Evolutionary conservation across 495 filamentous ascomycete genomes (phyloP), one percentile per base, ranked within the genome.

Genomic region (Antarctomyces pellizariae): DNA sequence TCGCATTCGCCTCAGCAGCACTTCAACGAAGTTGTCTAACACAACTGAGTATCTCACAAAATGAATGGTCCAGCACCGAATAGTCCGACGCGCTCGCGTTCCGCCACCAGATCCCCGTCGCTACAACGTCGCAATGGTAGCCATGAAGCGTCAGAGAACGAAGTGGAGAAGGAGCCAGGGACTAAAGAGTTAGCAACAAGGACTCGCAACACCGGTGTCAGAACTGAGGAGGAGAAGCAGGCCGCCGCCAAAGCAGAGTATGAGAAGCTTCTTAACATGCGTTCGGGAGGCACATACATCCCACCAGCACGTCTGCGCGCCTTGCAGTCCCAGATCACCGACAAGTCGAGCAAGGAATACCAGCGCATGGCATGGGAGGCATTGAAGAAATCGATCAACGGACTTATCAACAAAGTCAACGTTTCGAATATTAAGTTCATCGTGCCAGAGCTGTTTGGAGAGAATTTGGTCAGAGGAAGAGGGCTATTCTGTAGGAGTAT

Each of bases 341-440:
- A 99, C 49, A 91, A 89, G 56, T 67, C 52, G 23, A 86, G 71
- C 48, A 89, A 91, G 49, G 89, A 99, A 48, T 99, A 91, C 47
- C 86, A 99, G 56, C 75, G 89, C 26, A 86, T 99, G 78, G 82
- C 84, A 2, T 95, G 89, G 89, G 89, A 95, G 46, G 84, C 86
- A 6, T 47, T 95, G 43, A 99, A 99, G 54, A 99, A 99, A 57
- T 83, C 75, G 11, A 90, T 99, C 54, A 93, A 99, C 44, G 86
- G 86, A 40, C 53, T 99, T 16, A 84, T 95, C 54, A 99, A 99
- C 57, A 99, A 99, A 48, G 71, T 92, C 52, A 99, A 93, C 49
- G 72, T 77, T 20, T 75, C 73, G 11, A 99, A 99, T 40, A 95
- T 99, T 59, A 95, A 95, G 48, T 65, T 74, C 39, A 92, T 99